Evolutionary conservation across 208 protist genomes (phyloP).

Genomic region (Crithidia expoeki): DNA sequence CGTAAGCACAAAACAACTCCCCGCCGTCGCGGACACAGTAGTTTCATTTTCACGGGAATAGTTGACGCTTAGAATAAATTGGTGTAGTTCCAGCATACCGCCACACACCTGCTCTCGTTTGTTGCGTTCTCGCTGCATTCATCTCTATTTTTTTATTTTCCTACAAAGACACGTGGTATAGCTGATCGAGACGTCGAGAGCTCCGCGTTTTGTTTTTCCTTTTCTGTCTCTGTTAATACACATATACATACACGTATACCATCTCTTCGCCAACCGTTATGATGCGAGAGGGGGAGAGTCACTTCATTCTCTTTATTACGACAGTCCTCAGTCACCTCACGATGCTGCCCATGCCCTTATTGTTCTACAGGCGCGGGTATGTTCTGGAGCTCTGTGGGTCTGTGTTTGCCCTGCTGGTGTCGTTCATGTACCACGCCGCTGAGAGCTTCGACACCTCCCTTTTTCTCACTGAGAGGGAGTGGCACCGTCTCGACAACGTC

Average conservation of each 20-base stretch:
- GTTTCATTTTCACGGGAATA: too few relatives aligned
- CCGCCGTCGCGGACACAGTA: too few relatives aligned
- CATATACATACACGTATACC: too few relatives aligned
- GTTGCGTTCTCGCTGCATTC: too few relatives aligned
- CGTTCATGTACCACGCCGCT: conserved; percentile 82
- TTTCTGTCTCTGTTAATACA: not conserved
- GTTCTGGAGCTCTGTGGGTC: conserved; percentile 58
- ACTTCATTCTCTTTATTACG: conserved; percentile 46
- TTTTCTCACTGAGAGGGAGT: conserved; percentile 65
- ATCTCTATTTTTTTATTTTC: too few relatives aligned
- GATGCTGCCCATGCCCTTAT: conserved; percentile 45
- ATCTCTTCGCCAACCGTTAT: too few relatives aligned
- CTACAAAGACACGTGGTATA: too few relatives aligned
- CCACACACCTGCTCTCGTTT: too few relatives aligned
- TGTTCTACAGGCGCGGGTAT: conserved; percentile 53
- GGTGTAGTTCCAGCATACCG: too few relatives aligned
- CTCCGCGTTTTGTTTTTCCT: conserved; percentile 6
- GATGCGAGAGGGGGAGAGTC: conserved; percentile 43
- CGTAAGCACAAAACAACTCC: too few relatives aligned
- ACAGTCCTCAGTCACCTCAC: conserved; percentile 76
- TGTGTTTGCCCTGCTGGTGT: conserved; percentile 56
- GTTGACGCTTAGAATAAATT: too few relatives aligned
- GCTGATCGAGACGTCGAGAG: too few relatives aligned
- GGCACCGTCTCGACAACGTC: conserved; percentile 84
- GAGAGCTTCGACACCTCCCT: conserved; percentile 56